Evolutionary conservation across 306 rosid genomes (phyloP).

Genomic region (Cucumis melo): DNA sequence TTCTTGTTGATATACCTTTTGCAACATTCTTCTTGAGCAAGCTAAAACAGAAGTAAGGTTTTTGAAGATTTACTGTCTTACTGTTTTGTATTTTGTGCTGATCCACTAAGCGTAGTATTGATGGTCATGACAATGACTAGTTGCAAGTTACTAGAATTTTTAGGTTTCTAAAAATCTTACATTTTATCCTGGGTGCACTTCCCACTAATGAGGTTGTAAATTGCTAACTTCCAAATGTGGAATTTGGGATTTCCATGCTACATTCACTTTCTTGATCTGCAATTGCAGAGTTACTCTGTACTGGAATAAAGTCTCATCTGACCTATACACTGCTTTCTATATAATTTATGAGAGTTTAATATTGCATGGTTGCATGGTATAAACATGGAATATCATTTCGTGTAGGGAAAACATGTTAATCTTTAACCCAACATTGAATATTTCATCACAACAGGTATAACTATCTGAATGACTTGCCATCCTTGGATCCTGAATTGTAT

Average conservation of each 20-base stretch:
- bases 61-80: not conserved
- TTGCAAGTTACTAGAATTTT: not conserved
- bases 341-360: not conserved
- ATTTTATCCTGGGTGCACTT: not conserved
- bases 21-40: slow-evolving; percentile 97
- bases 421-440: not conserved
- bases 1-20: slow-evolving; percentile 93
- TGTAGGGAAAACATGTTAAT: not conserved
- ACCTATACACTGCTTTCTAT: not conserved
- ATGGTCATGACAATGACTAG: not conserved
- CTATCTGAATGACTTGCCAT: slow-evolving; percentile 93
- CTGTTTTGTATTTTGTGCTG: not conserved
- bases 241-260: not conserved
- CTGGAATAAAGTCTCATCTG: not conserved
- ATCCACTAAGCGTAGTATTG: not conserved
- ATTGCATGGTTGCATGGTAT: not conserved
- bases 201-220: not conserved
- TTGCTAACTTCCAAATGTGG: not conserved
- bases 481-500: slow-evolving; percentile 87
- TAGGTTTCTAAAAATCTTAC: not conserved
- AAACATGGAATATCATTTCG: not conserved
- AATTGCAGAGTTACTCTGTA: not conserved
- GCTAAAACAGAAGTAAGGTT: slow-evolving; percentile 85
- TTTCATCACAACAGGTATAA: slow-evolving; percentile 44
- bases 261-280: not conserved